phyloP scores from a whole-genome alignment of 192 early-diverging fungal genomes.

The Linnemannia zychae region DNA sequence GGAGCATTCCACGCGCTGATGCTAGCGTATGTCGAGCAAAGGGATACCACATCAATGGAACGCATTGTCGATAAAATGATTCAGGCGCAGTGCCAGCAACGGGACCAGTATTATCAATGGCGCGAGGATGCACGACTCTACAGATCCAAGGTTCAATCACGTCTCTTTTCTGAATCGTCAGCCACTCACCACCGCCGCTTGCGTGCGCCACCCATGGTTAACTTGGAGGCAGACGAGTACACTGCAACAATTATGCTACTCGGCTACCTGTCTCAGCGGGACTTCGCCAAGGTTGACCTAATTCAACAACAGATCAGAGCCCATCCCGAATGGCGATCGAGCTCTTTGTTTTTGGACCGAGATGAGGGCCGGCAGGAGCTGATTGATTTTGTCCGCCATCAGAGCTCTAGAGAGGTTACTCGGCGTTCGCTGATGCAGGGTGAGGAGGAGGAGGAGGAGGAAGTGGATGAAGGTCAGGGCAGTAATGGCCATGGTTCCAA shows the following conservation, averaged over 20 bases:
- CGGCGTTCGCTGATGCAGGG: slow-evolving; percentile 1
- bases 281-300: slow-evolving; percentile 29
- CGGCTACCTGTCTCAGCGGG: slow-evolving; percentile 25
- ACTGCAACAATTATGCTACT: slow-evolving; percentile 53
- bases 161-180: background rate
- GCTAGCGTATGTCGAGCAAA: slow-evolving; percentile 38
- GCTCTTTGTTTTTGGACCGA: slow-evolving; percentile 28
- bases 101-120: background rate
- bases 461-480: background rate
- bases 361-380: slow-evolving; percentile 15
- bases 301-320: slow-evolving; percentile 31
- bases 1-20: slow-evolving; percentile 49
- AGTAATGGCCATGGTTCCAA: background rate
- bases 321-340: slow-evolving; percentile 29
- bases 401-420: slow-evolving; percentile 19
- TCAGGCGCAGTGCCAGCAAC: background rate
- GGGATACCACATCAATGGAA: slow-evolving; percentile 36
- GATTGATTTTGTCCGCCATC: slow-evolving; percentile 17
- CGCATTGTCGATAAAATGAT: slow-evolving; percentile 53
- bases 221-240: slow-evolving; percentile 46
- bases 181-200: background rate
- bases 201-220: background rate
- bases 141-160: background rate
- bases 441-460: background rate
- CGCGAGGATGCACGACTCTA: background rate